These are phyloP conservation scores for Candida pseudoviswanathii DNA, from an alignment of 1,139 yeast genomes.

Conservation along the genomic window DNA sequence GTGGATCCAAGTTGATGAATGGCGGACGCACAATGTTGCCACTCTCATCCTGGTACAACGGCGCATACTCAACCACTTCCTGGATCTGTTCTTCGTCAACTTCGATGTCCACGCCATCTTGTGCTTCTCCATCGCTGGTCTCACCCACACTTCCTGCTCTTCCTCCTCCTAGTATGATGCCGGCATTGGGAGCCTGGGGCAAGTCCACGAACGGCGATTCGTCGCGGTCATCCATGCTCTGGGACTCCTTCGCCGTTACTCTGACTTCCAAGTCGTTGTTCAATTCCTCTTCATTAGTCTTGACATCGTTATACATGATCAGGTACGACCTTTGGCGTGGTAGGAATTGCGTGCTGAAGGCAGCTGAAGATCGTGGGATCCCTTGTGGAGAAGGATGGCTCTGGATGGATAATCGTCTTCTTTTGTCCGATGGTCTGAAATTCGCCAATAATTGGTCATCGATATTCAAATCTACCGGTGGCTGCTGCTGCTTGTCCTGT, in stretches of 20 bases:
- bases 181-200: slow-evolving; percentile 4
- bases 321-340: slow-evolving; percentile 26
- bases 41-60: slow-evolving; percentile 36
- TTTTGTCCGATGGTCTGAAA: slow-evolving; percentile 29
- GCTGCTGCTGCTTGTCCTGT: slow-evolving; percentile 2
- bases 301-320: slow-evolving; percentile 25
- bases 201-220: slow-evolving; percentile 10
- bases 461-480: slow-evolving; percentile 9
- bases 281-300: slow-evolving; percentile 27
- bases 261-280: slow-evolving; percentile 35
- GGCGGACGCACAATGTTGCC: slow-evolving; percentile 50
- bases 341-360: slow-evolving; percentile 12
- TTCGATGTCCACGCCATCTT: background rate
- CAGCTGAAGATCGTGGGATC: slow-evolving; percentile 32
- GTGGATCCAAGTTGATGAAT: slow-evolving; percentile 48
- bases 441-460: slow-evolving; percentile 21
- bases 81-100: slow-evolving; percentile 9
- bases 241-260: slow-evolving; percentile 10
- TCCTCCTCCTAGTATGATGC: slow-evolving; percentile 1
- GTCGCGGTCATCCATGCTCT: slow-evolving; percentile 7
- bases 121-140: background rate
- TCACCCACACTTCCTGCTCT: background rate
- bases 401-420: slow-evolving; percentile 32
- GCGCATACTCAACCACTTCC: slow-evolving; percentile 34
- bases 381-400: slow-evolving; percentile 23